These are phyloP conservation scores for Auricularia auricula-judae DNA, from an alignment of 768 basidiomycete species.

Conservation along the genomic window DNA sequence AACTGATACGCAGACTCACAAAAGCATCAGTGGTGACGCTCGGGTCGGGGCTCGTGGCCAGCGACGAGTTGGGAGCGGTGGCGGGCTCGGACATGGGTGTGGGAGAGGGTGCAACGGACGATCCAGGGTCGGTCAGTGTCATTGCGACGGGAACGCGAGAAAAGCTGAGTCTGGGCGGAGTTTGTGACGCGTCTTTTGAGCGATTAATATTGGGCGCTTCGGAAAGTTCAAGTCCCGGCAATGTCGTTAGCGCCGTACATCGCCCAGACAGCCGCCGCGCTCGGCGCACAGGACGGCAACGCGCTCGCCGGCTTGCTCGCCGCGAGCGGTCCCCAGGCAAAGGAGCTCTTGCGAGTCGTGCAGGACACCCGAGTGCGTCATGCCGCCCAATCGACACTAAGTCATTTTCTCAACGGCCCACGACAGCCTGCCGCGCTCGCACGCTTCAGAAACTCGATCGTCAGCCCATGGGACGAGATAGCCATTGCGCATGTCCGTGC, in stretches of 20 bases:
- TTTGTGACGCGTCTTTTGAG: not conserved
- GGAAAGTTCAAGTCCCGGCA: slow-evolving; percentile 2
- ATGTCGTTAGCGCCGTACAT: slow-evolving; percentile 2
- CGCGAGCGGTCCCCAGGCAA: not conserved
- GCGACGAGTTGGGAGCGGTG: not conserved
- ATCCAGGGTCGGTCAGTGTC: not conserved
- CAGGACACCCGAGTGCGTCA: not conserved
- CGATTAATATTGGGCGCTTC: slow-evolving; percentile 1
- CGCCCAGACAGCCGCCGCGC: not conserved
- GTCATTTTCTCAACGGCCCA: not conserved
- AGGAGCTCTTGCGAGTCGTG: not conserved
- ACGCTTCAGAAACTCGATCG: slow-evolving; percentile 51
- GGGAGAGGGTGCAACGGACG: not conserved
- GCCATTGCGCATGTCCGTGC: slow-evolving; percentile 73
- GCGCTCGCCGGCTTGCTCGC: not conserved
- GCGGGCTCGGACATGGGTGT: not conserved
- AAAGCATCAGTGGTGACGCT: not conserved
- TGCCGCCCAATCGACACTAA: not conserved
- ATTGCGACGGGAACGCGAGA: not conserved
- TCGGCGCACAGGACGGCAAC: not conserved
- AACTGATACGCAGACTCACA: not conserved
- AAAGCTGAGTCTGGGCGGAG: not conserved
- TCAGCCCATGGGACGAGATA: slow-evolving; percentile 77
- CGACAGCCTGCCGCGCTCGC: slow-evolving; percentile 12
- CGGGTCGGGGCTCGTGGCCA: not conserved